Conservation (phyloP, 768 basidiomycete species). For the Suillus subaureus region DNA sequence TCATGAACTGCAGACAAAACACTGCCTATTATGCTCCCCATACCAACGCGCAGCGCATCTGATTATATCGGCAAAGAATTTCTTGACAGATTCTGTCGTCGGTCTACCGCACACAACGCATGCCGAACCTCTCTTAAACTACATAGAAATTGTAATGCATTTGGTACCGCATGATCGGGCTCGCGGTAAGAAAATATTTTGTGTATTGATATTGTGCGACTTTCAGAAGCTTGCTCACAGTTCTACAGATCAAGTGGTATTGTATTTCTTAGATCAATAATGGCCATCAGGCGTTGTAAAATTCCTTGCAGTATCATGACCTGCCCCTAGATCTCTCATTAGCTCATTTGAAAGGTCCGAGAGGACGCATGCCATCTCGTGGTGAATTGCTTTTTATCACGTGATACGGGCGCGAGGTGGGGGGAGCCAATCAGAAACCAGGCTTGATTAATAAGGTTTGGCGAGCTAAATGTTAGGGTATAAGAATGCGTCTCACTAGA, state of each 20-base stretch:
- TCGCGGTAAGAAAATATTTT: not conserved
- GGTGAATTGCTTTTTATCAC: conserved; percentile 13
- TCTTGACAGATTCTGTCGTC: not conserved
- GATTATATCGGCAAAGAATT: not conserved
- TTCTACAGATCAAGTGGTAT: not conserved
- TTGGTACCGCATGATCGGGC: not conserved
- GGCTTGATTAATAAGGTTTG: conserved; percentile 9
- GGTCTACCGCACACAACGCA: not conserved
- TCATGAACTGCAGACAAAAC: conserved; percentile 14
- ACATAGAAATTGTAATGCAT: not conserved
- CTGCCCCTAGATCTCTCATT: not conserved
- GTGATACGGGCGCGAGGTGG: conserved; percentile 8
- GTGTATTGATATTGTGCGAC: not conserved
- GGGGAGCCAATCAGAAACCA: conserved; percentile 12
- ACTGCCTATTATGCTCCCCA: not conserved
- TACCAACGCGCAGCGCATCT: not conserved
- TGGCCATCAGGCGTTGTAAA: not conserved
- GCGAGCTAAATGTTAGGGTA: conserved; percentile 1
- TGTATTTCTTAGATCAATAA: not conserved
- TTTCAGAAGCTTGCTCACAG: not conserved
- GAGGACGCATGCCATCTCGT: not conserved
- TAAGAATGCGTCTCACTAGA: conserved; percentile 1
- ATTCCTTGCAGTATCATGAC: not conserved
- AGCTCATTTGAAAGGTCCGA: not conserved
- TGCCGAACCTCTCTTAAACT: not conserved